phyloP scores from a whole-genome alignment of 768 basidiomycete species.

The Mycena alexandri region DNA sequence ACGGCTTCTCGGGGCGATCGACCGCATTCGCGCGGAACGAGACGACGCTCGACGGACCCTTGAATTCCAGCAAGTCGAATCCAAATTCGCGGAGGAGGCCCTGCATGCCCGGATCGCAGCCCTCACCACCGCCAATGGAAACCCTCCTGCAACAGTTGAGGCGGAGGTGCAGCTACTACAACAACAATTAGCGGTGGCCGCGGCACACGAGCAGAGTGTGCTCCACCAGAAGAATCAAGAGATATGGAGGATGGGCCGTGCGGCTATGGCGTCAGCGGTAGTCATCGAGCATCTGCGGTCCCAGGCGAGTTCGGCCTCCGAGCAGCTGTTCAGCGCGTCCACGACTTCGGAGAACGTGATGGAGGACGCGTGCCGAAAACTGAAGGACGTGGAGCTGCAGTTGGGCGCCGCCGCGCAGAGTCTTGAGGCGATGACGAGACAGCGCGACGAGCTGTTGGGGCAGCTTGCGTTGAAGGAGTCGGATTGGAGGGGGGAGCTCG shows the following conservation, averaged over 20 bases:
- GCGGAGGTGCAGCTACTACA: constrained; percentile 48
- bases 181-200: constrained; percentile 36
- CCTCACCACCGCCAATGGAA: constrained; percentile 23
- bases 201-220: constrained; percentile 33
- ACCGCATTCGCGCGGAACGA: constrained; percentile 76
- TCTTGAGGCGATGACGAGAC: constrained; percentile 53
- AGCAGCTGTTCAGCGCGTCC: constrained; percentile 19
- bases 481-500: constrained; percentile 48
- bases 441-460: constrained; percentile 53
- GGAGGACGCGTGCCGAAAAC: constrained; percentile 38
- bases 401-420: constrained; percentile 49
- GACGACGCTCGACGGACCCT: constrained; percentile 73
- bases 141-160: constrained; percentile 39
- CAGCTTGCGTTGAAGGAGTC: constrained; percentile 48
- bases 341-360: constrained; percentile 40
- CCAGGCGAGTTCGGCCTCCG: constrained; percentile 41
- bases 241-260: constrained; percentile 49
- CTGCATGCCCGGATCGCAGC: constrained; percentile 63
- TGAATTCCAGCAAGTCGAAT: constrained; percentile 77
- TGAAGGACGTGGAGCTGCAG: constrained; percentile 49
- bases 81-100: constrained; percentile 71
- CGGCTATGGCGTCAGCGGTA: constrained; percentile 51
- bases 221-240: constrained; percentile 45
- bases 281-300: constrained; percentile 56
- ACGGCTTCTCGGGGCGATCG: constrained; percentile 70